These are phyloP conservation scores for Trichoderma semiorbis DNA, from an alignment of 2,329 filamentous ascomycete species.

Conservation along the genomic window DNA sequence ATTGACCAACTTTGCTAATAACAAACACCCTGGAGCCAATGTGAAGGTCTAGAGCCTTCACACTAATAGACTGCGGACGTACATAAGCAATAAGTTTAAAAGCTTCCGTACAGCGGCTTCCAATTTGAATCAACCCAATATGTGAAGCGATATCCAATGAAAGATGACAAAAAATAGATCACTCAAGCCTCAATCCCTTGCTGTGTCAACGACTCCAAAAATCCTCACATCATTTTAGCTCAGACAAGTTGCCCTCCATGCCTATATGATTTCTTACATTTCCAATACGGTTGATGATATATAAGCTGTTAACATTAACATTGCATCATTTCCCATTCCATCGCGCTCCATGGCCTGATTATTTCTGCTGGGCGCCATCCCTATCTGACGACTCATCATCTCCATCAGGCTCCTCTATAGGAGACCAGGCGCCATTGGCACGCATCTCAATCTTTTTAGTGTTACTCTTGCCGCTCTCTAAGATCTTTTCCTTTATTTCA, in stretches of 20 bases:
- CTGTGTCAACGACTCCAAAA: background rate
- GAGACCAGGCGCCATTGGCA: constrained; percentile 34
- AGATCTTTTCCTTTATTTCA: constrained; percentile 55
- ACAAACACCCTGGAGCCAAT: background rate
- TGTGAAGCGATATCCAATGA: background rate
- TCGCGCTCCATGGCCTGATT: background rate
- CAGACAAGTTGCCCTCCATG: background rate
- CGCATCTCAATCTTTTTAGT: constrained; percentile 32
- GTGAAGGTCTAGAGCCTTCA: background rate
- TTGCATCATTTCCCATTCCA: background rate
- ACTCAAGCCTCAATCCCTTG: background rate
- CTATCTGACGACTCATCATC: constrained; percentile 22
- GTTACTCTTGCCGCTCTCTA: constrained; percentile 21
- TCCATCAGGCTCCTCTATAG: constrained; percentile 31
- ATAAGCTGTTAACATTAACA: background rate
- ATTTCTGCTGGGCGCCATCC: background rate
- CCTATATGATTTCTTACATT: background rate
- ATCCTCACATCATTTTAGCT: background rate
- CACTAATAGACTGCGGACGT: background rate
- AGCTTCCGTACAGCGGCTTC: background rate
- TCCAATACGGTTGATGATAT: background rate
- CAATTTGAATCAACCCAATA: background rate
- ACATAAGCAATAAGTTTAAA: background rate
- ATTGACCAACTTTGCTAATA: background rate
- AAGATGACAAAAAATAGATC: background rate